Percentiles rank a stretch among this genome's conserved stretches.
These are phyloP conservation scores for Mortierella hygrophila DNA, from an alignment of 192 early-diverging fungal species.

Conservation along the genomic window DNA sequence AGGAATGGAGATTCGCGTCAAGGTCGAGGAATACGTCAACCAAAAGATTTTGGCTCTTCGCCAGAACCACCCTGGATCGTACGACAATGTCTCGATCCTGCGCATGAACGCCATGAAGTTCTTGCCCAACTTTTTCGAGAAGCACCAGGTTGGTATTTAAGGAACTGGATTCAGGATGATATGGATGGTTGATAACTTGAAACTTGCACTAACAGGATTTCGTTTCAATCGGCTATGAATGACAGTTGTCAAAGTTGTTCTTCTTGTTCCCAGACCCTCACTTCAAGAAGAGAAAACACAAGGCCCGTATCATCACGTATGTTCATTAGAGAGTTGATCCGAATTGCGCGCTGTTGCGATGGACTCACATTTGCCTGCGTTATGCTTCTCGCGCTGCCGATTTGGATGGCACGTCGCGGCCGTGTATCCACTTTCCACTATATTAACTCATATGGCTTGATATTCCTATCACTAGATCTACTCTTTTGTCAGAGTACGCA, in stretches of 20 bases:
- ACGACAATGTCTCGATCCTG: constrained; percentile 97
- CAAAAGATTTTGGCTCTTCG: constrained; percentile 90
- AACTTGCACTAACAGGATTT: not conserved
- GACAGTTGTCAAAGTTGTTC: constrained; percentile 93
- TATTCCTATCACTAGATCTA: constrained; percentile 17
- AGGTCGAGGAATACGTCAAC: constrained; percentile 94
- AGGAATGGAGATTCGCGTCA: constrained; percentile 98
- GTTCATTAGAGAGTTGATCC: not conserved
- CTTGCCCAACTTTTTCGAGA: constrained; percentile 96
- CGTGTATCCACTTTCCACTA: not conserved
- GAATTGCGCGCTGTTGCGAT: not conserved
- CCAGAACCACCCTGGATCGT: constrained; percentile 77
- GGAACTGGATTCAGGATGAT: not conserved
- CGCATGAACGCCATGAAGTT: constrained; percentile 99
- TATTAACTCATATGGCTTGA: too few species aligned
- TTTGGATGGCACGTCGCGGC: too few species aligned
- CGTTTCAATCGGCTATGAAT: not conserved
- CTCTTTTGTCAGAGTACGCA: constrained; percentile 95
- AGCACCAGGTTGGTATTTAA: constrained; percentile 77
- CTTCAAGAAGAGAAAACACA: constrained; percentile 99
- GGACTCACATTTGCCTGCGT: not conserved
- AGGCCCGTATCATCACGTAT: constrained; percentile 94
- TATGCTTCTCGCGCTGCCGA: not conserved
- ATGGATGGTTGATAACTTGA: not conserved
- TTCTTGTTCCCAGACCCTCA: constrained; percentile 99